Conservation (phyloP, 2,329 filamentous ascomycete species). For the Trichophyton equinum region DNA sequence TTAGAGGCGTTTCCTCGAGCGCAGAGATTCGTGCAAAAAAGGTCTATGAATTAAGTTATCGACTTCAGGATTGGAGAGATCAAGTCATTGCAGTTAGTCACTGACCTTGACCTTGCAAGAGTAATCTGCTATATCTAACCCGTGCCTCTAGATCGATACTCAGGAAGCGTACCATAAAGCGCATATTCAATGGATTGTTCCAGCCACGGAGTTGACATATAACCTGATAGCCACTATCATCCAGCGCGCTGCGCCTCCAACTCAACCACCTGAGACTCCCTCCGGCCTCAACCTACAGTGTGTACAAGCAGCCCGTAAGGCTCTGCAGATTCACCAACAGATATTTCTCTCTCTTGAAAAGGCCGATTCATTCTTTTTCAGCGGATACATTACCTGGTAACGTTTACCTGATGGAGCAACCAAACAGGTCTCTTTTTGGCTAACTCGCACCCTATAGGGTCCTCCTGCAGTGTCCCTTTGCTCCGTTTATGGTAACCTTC, state of each 20-base stretch:
- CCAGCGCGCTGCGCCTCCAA: conserved; percentile 29
- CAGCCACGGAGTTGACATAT: conserved; percentile 26
- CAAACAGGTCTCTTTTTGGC: not conserved
- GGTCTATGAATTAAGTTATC: conserved; percentile 19
- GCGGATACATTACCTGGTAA: conserved; percentile 29
- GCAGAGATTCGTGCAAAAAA: conserved; percentile 19
- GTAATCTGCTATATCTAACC: not conserved
- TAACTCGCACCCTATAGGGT: conserved; percentile 18
- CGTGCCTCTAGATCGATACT: conserved; percentile 11
- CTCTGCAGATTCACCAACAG: conserved; percentile 24
- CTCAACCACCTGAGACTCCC: conserved; percentile 15
- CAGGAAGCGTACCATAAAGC: conserved; percentile 13
- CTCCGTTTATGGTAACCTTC: conserved; percentile 39
- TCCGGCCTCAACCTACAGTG: conserved; percentile 27
- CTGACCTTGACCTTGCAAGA: not conserved
- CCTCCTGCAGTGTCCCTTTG: conserved; percentile 35
- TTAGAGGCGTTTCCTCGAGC: conserved; percentile 19
- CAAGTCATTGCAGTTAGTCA: conserved; percentile 2
- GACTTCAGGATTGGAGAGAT: conserved; percentile 17
- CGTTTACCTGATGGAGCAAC: not conserved
- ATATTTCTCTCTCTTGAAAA: conserved; percentile 20
- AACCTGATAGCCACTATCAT: conserved; percentile 28
- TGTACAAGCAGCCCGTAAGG: conserved; percentile 25
- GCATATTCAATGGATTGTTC: conserved; percentile 19
- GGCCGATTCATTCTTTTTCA: conserved; percentile 18